Evolutionary conservation across 23 red algal species (phyloP).

Genomic region (Cyanidiococcus yangmingshanensis): DNA sequence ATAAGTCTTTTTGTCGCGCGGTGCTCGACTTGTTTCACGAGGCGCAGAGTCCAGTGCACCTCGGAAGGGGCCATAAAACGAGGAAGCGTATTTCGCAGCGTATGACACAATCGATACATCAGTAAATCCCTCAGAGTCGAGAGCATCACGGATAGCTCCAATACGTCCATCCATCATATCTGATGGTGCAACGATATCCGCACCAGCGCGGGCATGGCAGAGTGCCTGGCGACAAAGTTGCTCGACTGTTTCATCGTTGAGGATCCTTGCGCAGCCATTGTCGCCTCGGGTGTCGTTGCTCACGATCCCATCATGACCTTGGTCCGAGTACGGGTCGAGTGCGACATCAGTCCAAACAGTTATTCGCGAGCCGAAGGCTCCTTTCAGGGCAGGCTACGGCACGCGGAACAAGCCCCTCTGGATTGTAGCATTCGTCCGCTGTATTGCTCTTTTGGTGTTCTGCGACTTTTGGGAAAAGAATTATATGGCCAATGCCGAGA

Average conservation of each 20-base stretch:
- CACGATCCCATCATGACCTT: constrained; percentile 95
- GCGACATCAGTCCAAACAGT: constrained; percentile 96
- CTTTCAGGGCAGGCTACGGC: constrained; percentile 52
- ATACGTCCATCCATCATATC: constrained; percentile 99
- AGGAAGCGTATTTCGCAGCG: constrained; percentile 92
- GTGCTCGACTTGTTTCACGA: constrained; percentile 51
- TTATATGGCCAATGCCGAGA: constrained; percentile 58
- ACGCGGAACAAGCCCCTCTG: constrained; percentile 54
- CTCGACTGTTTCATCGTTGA: constrained; percentile 93
- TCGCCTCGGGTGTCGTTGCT: constrained; percentile 55
- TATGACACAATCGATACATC: constrained; percentile 93
- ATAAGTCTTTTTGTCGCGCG: constrained; percentile 90
- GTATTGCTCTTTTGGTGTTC: constrained; percentile 71
- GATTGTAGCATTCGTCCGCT: constrained; percentile 93
- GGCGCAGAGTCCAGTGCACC: constrained; percentile 92
- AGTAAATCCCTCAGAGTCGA: constrained; percentile 73
- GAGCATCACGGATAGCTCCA: constrained; percentile 84
- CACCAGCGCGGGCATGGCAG: constrained; percentile 82
- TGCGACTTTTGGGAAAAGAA: constrained; percentile 94
- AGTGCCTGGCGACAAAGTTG: constrained; percentile 91
- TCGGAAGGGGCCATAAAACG: constrained; percentile 94
- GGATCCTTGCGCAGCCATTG: constrained; percentile 52
- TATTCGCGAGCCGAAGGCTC: constrained; percentile 46
- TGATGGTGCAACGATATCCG: constrained; percentile 90
- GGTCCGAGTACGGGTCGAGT: constrained; percentile 90